A percentile compares a stretch with the other conserved stretches of the same genome.
These are phyloP conservation scores for Hura crepitans DNA, from an alignment of 441 rosid species.

Conservation along the genomic window DNA sequence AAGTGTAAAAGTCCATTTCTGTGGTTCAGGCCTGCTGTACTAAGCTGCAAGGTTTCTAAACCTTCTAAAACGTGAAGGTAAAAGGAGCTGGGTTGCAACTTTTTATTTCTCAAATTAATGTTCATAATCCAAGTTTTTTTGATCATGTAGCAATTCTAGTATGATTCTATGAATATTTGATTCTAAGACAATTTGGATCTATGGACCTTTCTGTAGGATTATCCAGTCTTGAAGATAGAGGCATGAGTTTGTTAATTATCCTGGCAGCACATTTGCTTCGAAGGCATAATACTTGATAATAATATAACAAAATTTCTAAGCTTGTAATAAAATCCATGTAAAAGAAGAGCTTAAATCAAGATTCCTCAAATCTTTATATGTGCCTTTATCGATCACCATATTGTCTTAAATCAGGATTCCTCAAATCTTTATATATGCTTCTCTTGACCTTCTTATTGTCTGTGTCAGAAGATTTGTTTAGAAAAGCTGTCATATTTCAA, in stretches of 20 bases:
- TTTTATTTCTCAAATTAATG: neutral
- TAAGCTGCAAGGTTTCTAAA: no score
- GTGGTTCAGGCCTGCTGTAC: no score
- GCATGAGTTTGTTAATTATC: neutral
- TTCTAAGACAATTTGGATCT: neutral
- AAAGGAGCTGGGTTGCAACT: neutral
- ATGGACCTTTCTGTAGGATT: neutral
- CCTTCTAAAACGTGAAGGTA: no score
- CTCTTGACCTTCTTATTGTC: neutral
- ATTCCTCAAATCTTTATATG: no score
- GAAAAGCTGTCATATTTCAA: neutral
- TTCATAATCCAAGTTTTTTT: no score
- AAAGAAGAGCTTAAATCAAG: neutral
- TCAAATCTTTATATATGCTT: constrained; percentile 1
- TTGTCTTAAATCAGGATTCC: no score
- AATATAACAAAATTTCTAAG: neutral
- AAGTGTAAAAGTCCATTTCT: no score
- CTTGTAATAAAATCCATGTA: neutral
- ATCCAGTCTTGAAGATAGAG: neutral
- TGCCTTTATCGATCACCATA: no score
- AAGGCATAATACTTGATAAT: no score
- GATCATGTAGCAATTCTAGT: neutral
- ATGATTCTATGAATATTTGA: neutral
- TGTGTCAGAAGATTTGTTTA: neutral
- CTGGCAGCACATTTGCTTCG: neutral